Percentiles rank a stretch among this genome's conserved stretches.
These are phyloP conservation scores for Clitopilus passeckerianus DNA, from an alignment of 768 basidiomycete species.

Conservation along the genomic window DNA sequence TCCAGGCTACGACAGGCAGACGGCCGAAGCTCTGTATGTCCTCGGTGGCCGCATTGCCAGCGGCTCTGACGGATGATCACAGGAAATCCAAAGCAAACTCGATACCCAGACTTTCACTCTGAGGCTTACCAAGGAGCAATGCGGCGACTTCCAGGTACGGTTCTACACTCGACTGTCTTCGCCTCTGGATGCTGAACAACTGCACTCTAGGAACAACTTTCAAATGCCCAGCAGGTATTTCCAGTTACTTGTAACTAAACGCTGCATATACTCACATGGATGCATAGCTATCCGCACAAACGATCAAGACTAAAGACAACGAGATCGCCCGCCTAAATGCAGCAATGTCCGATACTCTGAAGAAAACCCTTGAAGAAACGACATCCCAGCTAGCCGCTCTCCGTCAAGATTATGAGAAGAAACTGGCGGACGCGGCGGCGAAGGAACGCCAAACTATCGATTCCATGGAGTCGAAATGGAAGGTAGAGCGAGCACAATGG, in stretches of 20 bases:
- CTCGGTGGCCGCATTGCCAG: background rate
- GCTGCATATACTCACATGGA: background rate
- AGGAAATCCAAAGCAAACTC: background rate
- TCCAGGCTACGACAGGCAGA: background rate
- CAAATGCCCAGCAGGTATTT: background rate
- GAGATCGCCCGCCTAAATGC: background rate
- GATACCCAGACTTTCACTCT: background rate
- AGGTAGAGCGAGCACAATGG: background rate
- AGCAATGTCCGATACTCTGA: background rate
- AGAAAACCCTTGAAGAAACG: slow-evolving; percentile 19
- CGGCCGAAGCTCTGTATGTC: background rate
- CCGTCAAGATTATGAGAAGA: background rate
- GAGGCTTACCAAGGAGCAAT: background rate
- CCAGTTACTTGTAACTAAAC: background rate
- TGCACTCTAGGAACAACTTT: background rate
- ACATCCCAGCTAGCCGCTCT: slow-evolving; percentile 13
- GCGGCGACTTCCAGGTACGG: background rate
- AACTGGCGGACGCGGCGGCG: background rate
- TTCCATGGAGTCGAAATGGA: background rate
- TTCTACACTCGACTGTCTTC: background rate
- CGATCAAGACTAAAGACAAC: background rate
- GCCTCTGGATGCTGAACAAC: background rate
- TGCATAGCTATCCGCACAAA: background rate
- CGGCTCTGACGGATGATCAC: background rate
- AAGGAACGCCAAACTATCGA: background rate